Conservation (phyloP, 78 protist genomes). For the Dictyostelium discoideum region DNA sequence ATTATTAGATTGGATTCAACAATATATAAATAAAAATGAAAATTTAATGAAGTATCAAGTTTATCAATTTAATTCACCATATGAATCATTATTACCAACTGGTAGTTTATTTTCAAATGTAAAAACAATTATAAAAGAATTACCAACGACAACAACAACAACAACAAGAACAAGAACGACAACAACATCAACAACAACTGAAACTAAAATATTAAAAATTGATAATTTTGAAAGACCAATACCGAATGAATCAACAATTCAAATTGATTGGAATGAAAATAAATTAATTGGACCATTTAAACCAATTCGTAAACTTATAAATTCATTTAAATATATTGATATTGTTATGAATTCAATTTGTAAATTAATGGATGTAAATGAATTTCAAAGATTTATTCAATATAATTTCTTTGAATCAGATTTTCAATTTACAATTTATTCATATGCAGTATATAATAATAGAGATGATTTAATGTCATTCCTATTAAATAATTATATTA, state of each 20-base stretch:
- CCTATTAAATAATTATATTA: neutral
- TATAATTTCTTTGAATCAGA: neutral
- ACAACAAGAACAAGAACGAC: neutral
- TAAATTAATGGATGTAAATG: neutral
- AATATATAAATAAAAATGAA: neutral
- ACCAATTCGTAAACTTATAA: neutral
- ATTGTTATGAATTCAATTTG: neutral
- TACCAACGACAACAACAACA: neutral
- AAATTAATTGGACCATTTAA: no score
- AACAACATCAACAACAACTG: neutral
- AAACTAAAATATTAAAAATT: neutral
- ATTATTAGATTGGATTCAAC: neutral
- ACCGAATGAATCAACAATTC: neutral
- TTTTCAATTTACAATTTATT: neutral
- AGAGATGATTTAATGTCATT: neutral
- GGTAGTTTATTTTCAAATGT: neutral
- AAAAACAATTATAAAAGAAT: no score
- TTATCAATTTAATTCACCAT: neutral
- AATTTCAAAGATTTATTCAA: neutral
- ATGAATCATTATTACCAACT: neutral
- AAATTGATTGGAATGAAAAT: no score
- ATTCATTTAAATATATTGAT: neutral
- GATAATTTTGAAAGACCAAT: neutral
- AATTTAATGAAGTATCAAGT: no score
- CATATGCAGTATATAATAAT: neutral